Evolutionary conservation across 495 filamentous ascomycete genomes (phyloP).

Genomic region (Penicillium parvum): DNA sequence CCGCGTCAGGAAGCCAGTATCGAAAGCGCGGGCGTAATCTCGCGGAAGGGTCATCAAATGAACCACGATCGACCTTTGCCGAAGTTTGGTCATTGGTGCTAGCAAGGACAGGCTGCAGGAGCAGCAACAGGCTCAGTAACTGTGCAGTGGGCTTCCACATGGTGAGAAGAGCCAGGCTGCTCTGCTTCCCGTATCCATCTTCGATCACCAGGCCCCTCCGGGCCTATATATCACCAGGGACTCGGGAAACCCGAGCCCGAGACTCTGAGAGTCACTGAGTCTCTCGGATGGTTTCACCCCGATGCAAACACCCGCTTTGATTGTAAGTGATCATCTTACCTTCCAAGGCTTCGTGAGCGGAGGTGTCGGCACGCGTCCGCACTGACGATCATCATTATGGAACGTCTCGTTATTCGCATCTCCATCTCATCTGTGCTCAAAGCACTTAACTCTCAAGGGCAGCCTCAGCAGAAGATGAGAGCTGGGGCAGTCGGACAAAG

Average conservation of each 20-base stretch:
- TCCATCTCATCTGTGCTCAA: neutral
- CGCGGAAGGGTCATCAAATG: slow-evolving; percentile 22
- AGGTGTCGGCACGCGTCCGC: neutral
- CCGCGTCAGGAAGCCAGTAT: slow-evolving; percentile 43
- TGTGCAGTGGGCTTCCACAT: slow-evolving; percentile 3
- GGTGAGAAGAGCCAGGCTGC: neutral
- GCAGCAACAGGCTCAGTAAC: slow-evolving; percentile 4
- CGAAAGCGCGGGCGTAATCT: slow-evolving; percentile 25
- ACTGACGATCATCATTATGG: neutral
- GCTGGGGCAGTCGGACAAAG: neutral
- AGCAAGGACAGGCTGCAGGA: slow-evolving; percentile 5
- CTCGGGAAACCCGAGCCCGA: neutral
- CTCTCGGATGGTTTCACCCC: slow-evolving; percentile 2
- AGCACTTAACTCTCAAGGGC: neutral
- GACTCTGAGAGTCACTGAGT: neutral
- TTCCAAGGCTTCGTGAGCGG: neutral
- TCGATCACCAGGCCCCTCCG: neutral
- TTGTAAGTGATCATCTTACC: neutral
- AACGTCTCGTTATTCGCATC: neutral
- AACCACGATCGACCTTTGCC: slow-evolving; percentile 15
- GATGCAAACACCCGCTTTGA: neutral
- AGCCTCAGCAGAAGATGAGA: no score
- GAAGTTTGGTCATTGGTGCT: slow-evolving; percentile 16
- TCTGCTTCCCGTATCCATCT: neutral
- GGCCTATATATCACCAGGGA: neutral